phyloP scores from a whole-genome alignment of 225 moss, liverwort and hornwort genomes.

The Pseudoscleropodium purum region DNA sequence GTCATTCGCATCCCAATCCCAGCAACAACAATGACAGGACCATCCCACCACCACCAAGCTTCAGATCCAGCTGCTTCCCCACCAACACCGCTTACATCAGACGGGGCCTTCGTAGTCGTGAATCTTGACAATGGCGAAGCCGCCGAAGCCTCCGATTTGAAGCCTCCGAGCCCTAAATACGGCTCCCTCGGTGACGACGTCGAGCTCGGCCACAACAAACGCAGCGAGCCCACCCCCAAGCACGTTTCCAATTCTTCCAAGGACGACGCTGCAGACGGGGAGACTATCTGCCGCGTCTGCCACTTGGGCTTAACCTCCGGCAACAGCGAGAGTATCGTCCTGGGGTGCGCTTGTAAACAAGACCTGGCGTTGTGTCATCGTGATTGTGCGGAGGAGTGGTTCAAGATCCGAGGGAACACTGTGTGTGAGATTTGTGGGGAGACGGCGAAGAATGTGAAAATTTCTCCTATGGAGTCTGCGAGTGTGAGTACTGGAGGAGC shows the following conservation, averaged over 20 bases:
- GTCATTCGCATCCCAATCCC: neutral
- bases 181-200: slow-evolving; percentile 14
- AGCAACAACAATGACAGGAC: neutral
- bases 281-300: slow-evolving; percentile 45
- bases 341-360: slow-evolving; percentile 60
- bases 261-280: slow-evolving; percentile 33
- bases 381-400: slow-evolving; percentile 60
- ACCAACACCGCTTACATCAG: neutral
- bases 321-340: slow-evolving; percentile 37
- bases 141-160: slow-evolving; percentile 10
- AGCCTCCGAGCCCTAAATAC: neutral
- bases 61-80: neutral
- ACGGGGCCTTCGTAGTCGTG: slow-evolving; percentile 20
- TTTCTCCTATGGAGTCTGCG: neutral
- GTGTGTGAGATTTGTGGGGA: slow-evolving; percentile 62
- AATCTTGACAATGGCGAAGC: slow-evolving; percentile 12
- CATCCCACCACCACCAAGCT: neutral
- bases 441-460: slow-evolving; percentile 38
- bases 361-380: slow-evolving; percentile 44
- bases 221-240: neutral
- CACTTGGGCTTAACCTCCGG: slow-evolving; percentile 26
- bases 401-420: slow-evolving; percentile 43
- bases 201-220: slow-evolving; percentile 14
- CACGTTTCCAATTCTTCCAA: slow-evolving; percentile 17
- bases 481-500: neutral